Conservation (phyloP, 768 basidiomycete species). For the Hygrophorus russula region DNA sequence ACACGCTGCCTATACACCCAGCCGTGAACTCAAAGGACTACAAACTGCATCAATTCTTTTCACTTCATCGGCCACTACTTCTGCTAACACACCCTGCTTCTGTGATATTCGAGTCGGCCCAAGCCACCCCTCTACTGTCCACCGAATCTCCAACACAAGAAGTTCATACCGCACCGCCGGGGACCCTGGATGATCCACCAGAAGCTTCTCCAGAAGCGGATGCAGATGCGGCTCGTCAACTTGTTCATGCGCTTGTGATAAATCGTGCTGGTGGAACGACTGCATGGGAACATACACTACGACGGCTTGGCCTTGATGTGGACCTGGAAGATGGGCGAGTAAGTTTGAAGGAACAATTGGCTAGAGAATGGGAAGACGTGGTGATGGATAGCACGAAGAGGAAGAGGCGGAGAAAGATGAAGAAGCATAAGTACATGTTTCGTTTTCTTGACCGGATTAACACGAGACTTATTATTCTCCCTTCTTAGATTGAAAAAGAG, state of each 20-base stretch:
- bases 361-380: constrained; percentile 53
- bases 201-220: constrained; percentile 58
- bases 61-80: constrained; percentile 69
- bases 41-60: constrained; percentile 78
- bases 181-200: constrained; percentile 27
- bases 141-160: constrained; percentile 4
- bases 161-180: constrained; percentile 12
- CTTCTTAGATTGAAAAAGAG: constrained; percentile 72
- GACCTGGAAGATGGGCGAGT: constrained; percentile 38
- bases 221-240: constrained; percentile 68
- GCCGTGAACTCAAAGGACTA: constrained; percentile 54
- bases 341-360: constrained; percentile 39
- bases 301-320: constrained; percentile 49
- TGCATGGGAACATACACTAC: constrained; percentile 61
- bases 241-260: constrained; percentile 66
- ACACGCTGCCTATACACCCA: constrained; percentile 31
- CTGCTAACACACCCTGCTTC: constrained; percentile 52
- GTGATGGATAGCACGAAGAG: constrained; percentile 74
- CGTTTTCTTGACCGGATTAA: constrained; percentile 3
- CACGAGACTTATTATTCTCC: constrained; percentile 4
- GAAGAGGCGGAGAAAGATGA: constrained; percentile 90
- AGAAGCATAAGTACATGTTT: constrained; percentile 81
- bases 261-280: constrained; percentile 48
- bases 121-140: constrained; percentile 7
- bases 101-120: constrained; percentile 23